Percentiles rank a stretch among this genome's conserved stretches.
Conservation (phyloP, 805 yeast species). For the Scheffersomyces amazonensis region DNA sequence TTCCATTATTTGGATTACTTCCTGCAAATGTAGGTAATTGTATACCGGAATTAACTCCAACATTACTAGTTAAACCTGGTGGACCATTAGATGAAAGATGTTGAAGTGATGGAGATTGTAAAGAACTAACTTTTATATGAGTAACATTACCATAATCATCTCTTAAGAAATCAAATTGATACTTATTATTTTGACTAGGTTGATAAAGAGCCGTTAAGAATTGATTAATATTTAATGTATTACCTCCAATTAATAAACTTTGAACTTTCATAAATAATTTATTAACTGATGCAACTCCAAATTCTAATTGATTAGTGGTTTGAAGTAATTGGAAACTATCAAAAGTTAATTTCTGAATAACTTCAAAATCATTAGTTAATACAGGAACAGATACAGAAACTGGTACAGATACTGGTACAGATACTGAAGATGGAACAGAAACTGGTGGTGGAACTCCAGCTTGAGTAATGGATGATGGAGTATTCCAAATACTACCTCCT, state of each 20-base stretch:
- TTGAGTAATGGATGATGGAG: slow-evolving; percentile 4
- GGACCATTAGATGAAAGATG: slow-evolving; percentile 8
- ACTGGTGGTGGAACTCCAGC: slow-evolving; percentile 1
- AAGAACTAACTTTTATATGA: slow-evolving; percentile 30
- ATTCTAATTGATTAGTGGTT: slow-evolving; percentile 31
- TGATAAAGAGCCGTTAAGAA: slow-evolving; percentile 15
- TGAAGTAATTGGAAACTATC: slow-evolving; percentile 38
- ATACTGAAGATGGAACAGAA: neutral
- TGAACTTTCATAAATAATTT: slow-evolving; percentile 31
- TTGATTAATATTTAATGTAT: slow-evolving; percentile 26
- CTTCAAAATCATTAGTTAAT: slow-evolving; percentile 20
- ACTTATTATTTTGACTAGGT: slow-evolving; percentile 6
- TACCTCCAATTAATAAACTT: slow-evolving; percentile 21
- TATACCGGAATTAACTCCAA: neutral
- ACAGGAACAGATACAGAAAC: slow-evolving; percentile 12
- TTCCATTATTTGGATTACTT: neutral
- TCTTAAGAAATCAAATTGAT: slow-evolving; percentile 41
- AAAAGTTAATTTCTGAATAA: slow-evolving; percentile 41
- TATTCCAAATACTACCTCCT: slow-evolving; percentile 3
- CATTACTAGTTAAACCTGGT: slow-evolving; percentile 11
- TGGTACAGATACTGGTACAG: slow-evolving; percentile 8
- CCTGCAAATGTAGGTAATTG: too few species aligned
- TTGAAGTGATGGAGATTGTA: slow-evolving; percentile 4
- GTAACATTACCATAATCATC: slow-evolving; percentile 47
- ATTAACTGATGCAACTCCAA: slow-evolving; percentile 32